Conservation (phyloP, 768 basidiomycete genomes). For the Tricholomella constricta region DNA sequence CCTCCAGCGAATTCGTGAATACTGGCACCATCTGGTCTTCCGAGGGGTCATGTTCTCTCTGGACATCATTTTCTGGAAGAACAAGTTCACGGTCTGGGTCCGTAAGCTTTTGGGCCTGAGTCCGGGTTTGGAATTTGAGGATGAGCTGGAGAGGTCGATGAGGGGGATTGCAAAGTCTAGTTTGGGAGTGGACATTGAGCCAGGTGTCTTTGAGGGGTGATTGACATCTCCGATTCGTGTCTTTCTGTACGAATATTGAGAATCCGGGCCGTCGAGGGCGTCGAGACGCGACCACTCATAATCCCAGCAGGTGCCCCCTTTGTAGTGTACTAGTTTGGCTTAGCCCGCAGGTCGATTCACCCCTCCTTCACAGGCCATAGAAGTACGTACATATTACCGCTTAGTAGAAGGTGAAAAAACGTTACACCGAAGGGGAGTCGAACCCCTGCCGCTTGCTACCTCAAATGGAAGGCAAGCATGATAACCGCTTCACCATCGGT, state of each 20-base stretch:
- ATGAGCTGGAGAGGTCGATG: conserved; percentile 77
- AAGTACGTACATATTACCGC: no score
- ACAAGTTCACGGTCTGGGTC: conserved; percentile 53
- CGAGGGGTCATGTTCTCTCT: conserved; percentile 61
- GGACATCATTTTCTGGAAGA: conserved; percentile 73
- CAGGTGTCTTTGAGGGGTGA: conserved; percentile 55
- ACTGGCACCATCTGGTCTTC: conserved; percentile 65
- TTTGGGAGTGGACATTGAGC: conserved; percentile 74
- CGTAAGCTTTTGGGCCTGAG: conserved; percentile 40
- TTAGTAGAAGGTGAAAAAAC: no score
- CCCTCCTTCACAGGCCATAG: no score
- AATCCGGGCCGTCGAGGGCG: no score
- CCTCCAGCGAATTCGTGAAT: conserved; percentile 47
- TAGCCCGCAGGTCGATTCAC: no score
- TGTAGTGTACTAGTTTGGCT: no score
- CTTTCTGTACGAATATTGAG: no score
- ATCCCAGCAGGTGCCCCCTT: no score
- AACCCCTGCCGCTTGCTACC: conserved; percentile 23
- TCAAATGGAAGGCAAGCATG: conserved; percentile 84
- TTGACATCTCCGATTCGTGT: no score
- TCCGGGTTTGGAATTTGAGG: conserved; percentile 65
- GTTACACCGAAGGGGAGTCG: conserved; percentile 22
- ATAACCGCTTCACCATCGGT: conserved; percentile 88
- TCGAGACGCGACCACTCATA: no score
- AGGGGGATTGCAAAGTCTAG: conserved; percentile 74